Evolutionary conservation across 129 eudicot species (phyloP).

Genomic region (Helichrysum umbraculigerum): DNA sequence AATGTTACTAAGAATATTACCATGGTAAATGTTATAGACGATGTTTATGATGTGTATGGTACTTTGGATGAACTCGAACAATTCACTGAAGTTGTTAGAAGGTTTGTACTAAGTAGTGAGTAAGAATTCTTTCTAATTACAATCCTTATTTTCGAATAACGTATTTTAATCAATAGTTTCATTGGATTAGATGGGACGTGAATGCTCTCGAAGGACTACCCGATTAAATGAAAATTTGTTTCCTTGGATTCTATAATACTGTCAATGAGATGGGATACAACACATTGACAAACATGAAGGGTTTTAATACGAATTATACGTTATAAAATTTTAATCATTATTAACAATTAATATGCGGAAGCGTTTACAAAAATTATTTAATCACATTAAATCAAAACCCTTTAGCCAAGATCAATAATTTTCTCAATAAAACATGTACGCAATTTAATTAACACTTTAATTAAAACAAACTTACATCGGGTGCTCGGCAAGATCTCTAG

Average conservation of each 20-base stretch:
- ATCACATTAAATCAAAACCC: too few species aligned
- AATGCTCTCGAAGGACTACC: constrained; percentile 49
- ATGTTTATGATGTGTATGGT: too few species aligned
- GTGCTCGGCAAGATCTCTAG: too few species aligned
- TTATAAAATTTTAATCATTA: too few species aligned
- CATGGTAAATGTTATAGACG: constrained; percentile 30
- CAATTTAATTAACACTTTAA: too few species aligned
- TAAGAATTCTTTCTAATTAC: not conserved
- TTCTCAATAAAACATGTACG: too few species aligned
- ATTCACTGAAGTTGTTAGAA: constrained; percentile 36
- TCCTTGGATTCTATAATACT: constrained; percentile 48
- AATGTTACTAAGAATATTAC: constrained; percentile 23
- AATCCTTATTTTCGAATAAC: too few species aligned
- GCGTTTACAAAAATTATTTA: too few species aligned
- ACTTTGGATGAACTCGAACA: constrained; percentile 41
- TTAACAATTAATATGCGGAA: too few species aligned
- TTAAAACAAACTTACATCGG: too few species aligned
- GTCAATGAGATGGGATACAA: constrained; percentile 54
- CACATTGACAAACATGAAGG: constrained; percentile 31
- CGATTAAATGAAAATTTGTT: constrained; percentile 54
- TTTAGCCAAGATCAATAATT: too few species aligned
- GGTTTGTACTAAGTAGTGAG: constrained; percentile 23
- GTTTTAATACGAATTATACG: too few species aligned
- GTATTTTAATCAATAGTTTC: not conserved
- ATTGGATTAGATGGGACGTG: constrained; percentile 51